Percentiles rank a stretch among this genome's conserved stretches.
Evolutionary conservation across 2,329 filamentous ascomycete species (phyloP).

Genomic region (Metarhizium robertsii): DNA sequence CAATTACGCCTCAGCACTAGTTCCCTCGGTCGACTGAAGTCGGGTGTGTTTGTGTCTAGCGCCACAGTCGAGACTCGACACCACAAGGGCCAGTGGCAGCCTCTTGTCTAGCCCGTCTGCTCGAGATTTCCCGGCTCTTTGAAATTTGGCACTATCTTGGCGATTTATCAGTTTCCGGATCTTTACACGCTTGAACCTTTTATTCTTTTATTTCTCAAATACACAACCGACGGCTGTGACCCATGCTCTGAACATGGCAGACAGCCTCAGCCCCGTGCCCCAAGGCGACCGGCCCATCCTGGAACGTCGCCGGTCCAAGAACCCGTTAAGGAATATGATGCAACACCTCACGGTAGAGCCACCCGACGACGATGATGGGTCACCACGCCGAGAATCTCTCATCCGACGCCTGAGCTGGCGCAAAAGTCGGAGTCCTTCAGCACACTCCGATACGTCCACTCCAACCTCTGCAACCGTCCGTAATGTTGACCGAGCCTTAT

Average conservation of each 20-base stretch:
- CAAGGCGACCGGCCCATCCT: slow-evolving; percentile 15
- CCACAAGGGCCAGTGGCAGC: too few relatives aligned
- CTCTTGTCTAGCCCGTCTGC: too few relatives aligned
- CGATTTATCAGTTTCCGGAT: too few relatives aligned
- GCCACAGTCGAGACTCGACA: too few relatives aligned
- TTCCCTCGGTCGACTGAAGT: too few relatives aligned
- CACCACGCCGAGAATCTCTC: slow-evolving; percentile 20
- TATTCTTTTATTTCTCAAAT: too few relatives aligned
- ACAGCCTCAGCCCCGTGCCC: slow-evolving; percentile 17
- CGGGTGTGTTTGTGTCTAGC: too few relatives aligned
- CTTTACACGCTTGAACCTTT: too few relatives aligned
- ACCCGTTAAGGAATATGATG: slow-evolving; percentile 27
- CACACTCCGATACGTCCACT: slow-evolving; percentile 19
- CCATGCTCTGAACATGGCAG: slow-evolving; percentile 16
- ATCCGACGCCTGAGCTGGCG: slow-evolving; percentile 27
- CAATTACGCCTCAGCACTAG: too few relatives aligned
- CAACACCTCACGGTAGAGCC: slow-evolving; percentile 27
- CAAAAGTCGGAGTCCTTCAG: slow-evolving; percentile 25
- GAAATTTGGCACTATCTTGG: too few relatives aligned
- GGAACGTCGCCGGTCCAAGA: slow-evolving; percentile 23
- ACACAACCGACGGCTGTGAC: not conserved
- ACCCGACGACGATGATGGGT: slow-evolving; percentile 17
- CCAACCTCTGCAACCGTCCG: slow-evolving; percentile 12
- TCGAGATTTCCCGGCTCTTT: too few relatives aligned
- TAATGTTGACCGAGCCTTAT: slow-evolving; percentile 21